phyloP scores from a whole-genome alignment of 2,329 filamentous ascomycete species.

The Pseudocercospora vitis region DNA sequence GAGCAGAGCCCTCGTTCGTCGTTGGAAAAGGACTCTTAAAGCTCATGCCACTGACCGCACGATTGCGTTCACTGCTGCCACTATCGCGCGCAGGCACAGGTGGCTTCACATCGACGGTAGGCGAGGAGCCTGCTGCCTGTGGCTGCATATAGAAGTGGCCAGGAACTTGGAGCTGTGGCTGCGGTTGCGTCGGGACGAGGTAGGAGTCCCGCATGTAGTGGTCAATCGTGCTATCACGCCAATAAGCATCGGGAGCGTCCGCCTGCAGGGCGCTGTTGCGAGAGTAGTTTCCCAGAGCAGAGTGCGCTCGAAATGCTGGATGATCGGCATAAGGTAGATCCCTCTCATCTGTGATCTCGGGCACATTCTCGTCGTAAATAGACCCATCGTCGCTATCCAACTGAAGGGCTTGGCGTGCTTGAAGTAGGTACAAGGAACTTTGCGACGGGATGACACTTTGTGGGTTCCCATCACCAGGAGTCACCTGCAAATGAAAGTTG shows the following conservation, averaged over 20 bases:
- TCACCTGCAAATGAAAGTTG: not conserved
- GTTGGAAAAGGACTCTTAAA: slow-evolving; percentile 15
- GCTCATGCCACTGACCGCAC: slow-evolving; percentile 25
- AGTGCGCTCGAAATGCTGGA: slow-evolving; percentile 33
- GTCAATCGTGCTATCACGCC: slow-evolving; percentile 30
- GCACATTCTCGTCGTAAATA: slow-evolving; percentile 44
- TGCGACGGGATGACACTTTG: slow-evolving; percentile 9
- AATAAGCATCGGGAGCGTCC: slow-evolving; percentile 23
- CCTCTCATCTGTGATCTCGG: slow-evolving; percentile 23
- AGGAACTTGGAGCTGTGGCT: slow-evolving; percentile 3
- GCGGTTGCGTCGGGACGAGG: slow-evolving; percentile 8
- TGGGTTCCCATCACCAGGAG: slow-evolving; percentile 9
- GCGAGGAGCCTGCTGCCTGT: slow-evolving; percentile 21
- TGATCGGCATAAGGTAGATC: slow-evolving; percentile 35
- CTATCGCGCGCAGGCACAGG: slow-evolving; percentile 26
- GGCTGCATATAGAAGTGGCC: slow-evolving; percentile 27
- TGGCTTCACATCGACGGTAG: slow-evolving; percentile 14
- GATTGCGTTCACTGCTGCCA: slow-evolving; percentile 31
- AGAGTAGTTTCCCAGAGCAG: slow-evolving; percentile 27
- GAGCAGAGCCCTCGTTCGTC: not conserved
- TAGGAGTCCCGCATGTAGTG: slow-evolving; percentile 27
- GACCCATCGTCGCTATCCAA: slow-evolving; percentile 20
- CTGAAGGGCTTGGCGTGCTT: slow-evolving; percentile 25
- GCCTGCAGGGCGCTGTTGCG: slow-evolving; percentile 19
- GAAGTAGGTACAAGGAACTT: slow-evolving; percentile 25